A percentile compares a stretch with the other conserved stretches of the same genome.
Evolutionary conservation across 129 eudicot genomes (phyloP).

Genomic region (Centaurea solstitialis): DNA sequence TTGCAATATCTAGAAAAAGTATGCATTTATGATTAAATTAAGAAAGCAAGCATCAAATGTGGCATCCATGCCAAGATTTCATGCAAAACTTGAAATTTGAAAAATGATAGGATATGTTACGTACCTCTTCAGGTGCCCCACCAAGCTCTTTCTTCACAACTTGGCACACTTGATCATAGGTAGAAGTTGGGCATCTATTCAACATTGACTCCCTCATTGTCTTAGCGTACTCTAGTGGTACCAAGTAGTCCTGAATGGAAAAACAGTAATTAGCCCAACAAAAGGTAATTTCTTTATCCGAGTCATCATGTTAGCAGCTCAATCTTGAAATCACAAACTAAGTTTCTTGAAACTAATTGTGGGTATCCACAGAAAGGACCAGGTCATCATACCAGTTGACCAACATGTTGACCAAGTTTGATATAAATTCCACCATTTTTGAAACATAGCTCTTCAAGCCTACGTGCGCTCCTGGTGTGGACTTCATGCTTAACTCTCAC

Average conservation of each 20-base stretch:
- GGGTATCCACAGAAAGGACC: slow-evolving; percentile 2
- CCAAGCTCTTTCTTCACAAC: slow-evolving; percentile 96
- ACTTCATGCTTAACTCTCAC: slow-evolving; percentile 72
- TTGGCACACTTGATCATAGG: slow-evolving; percentile 81
- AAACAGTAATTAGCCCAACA: not conserved
- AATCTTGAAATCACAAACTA: not conserved
- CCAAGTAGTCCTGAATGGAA: slow-evolving; percentile 71
- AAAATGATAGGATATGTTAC: slow-evolving; percentile 9
- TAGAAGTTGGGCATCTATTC: slow-evolving; percentile 89
- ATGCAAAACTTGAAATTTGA: not conserved
- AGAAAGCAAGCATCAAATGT: not conserved
- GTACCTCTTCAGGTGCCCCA: slow-evolving; percentile 83
- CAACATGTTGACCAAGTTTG: slow-evolving; percentile 93
- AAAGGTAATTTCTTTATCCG: not conserved
- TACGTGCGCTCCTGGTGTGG: slow-evolving; percentile 75
- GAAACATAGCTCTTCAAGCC: slow-evolving; percentile 85
- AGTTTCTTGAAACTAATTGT: slow-evolving; percentile 8
- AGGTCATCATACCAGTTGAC: slow-evolving; percentile 73
- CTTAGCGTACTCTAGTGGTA: slow-evolving; percentile 78
- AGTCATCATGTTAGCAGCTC: not conserved
- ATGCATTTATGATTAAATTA: not conserved
- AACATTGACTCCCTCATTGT: slow-evolving; percentile 89
- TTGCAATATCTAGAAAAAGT: not conserved
- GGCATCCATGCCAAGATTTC: not conserved
- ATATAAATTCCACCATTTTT: slow-evolving; percentile 95